Percentiles rank a stretch among this genome's conserved stretches.
These are phyloP conservation scores for Pseudogymnoascus sp. DNA, from an alignment of 2,329 filamentous ascomycete genomes.

Conservation along the genomic window DNA sequence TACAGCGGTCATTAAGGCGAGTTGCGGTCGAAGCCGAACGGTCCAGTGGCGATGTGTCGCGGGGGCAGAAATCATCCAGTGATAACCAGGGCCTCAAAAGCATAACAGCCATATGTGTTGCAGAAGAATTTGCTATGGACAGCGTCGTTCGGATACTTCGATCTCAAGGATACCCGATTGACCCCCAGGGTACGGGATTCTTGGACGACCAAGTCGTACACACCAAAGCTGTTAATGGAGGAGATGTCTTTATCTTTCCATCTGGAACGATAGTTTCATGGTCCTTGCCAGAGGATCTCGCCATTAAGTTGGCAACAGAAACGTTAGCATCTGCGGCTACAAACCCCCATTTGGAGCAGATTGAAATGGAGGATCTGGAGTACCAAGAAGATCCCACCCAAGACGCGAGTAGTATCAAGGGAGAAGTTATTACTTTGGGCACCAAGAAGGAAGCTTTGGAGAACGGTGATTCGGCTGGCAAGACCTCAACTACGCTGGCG, in stretches of 20 bases:
- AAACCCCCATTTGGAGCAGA: conserved; percentile 59
- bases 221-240: conserved; percentile 53
- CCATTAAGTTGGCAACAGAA: conserved; percentile 59
- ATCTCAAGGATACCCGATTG: conserved; percentile 51
- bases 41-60: conserved; percentile 35
- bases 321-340: conserved; percentile 70
- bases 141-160: conserved; percentile 49
- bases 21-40: conserved; percentile 80
- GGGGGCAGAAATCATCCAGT: conserved; percentile 15
- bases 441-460: conserved; percentile 51
- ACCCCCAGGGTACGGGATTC: conserved; percentile 54
- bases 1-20: conserved; percentile 70
- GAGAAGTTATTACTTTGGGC: conserved; percentile 82
- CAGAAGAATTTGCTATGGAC: conserved; percentile 57
- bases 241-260: conserved; percentile 92
- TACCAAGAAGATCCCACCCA: conserved; percentile 68
- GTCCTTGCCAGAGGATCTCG: conserved; percentile 71
- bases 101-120: conserved; percentile 53
- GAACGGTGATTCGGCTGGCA: conserved; percentile 13
- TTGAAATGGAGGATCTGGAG: conserved; percentile 86
- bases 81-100: conserved; percentile 31
- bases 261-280: conserved; percentile 90
- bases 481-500: conserved; percentile 60
- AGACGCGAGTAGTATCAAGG: conserved; percentile 70
- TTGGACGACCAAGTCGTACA: conserved; percentile 56